Conservation (phyloP, 768 basidiomycete genomes). For the Podaxis sp. region DNA sequence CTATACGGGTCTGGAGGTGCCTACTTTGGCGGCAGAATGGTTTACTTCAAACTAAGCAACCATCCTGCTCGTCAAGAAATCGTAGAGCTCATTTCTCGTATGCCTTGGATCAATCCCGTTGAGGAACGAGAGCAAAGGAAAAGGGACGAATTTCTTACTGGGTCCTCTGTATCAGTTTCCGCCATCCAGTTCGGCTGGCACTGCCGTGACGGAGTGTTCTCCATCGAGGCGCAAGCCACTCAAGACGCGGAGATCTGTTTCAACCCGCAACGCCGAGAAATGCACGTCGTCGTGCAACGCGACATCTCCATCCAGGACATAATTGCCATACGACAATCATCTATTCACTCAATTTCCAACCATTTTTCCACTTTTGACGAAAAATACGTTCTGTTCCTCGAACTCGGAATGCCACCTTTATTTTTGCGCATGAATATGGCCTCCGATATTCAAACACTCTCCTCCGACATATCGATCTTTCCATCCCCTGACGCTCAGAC, state of each 20-base stretch:
- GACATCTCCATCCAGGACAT: slow-evolving; percentile 23
- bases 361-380: slow-evolving; percentile 27
- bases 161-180: slow-evolving; percentile 27
- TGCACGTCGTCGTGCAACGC: slow-evolving; percentile 34
- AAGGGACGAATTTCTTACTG: slow-evolving; percentile 27
- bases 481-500: background rate
- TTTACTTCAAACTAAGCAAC: slow-evolving; percentile 32
- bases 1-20: slow-evolving; percentile 33
- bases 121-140: slow-evolving; percentile 32
- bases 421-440: slow-evolving; percentile 8
- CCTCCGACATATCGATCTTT: too few relatives aligned
- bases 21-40: slow-evolving; percentile 27
- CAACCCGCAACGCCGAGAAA: slow-evolving; percentile 43
- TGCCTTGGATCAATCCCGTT: slow-evolving; percentile 42
- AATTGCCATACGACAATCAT: slow-evolving; percentile 43
- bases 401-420: slow-evolving; percentile 33
- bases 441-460: background rate
- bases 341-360: slow-evolving; percentile 38
- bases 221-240: slow-evolving; percentile 38
- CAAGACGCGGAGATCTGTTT: slow-evolving; percentile 32
- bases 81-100: slow-evolving; percentile 33
- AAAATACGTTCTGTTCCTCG: slow-evolving; percentile 40
- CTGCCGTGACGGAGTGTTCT: slow-evolving; percentile 56
- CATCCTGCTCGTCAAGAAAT: slow-evolving; percentile 29
- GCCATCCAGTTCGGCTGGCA: slow-evolving; percentile 60